Base-by-base conservation (phyloP, 2,329 filamentous ascomycete species). In the Cladosporium sp. region DNA sequence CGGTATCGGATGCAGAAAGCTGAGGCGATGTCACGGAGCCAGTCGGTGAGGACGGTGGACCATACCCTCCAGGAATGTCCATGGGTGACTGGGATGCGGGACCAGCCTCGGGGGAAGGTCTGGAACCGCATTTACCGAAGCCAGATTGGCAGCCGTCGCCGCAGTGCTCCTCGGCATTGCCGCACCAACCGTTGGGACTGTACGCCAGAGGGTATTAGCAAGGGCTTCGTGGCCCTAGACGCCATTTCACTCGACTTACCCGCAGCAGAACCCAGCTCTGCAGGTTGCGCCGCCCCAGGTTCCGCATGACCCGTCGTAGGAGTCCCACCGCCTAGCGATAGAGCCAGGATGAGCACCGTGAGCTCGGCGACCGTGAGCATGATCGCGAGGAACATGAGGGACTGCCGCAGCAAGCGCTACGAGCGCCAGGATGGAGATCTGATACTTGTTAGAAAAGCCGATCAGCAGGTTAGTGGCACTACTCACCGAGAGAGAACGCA, bases 81-180 rank as follows among this genome's bases (percentile, higher is more conserved):
- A 23, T 8, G 6, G 40, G 40, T 46, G 40, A 12, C 40, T 3
- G 40, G 21, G 40, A 46, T 18, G 50, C 26, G 2, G 50, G 28
- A 29, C 1, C 31, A 21, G 37, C 10, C 26, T 49, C 29, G 29
- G 55, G 18, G n/a, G 61, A 56, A 12, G 50, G 28, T 12, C n/a
- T 16, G 16, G 61, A 21, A 18, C 65, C 62, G 55, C 71, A 73
- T 6, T 65, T 58, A 26, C 71, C 72, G 53, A 71, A 73, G 7
- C 66, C 67, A 52, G 69, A 62, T 58, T 74, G 72, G 66, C 71
- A 74, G 14, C 71, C 72, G 37, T 61, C 57, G 26, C 67, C 69
- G 64, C 70, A 73, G 68, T 70, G 69, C 23, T 65, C 65, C 28
- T 16, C 55, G 26, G 59, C 64, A 23, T 53, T 61, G n/a, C 71